These are phyloP conservation scores for Fusarium miscanthi DNA, from an alignment of 2,329 filamentous ascomycete genomes.

Conservation along the genomic window DNA sequence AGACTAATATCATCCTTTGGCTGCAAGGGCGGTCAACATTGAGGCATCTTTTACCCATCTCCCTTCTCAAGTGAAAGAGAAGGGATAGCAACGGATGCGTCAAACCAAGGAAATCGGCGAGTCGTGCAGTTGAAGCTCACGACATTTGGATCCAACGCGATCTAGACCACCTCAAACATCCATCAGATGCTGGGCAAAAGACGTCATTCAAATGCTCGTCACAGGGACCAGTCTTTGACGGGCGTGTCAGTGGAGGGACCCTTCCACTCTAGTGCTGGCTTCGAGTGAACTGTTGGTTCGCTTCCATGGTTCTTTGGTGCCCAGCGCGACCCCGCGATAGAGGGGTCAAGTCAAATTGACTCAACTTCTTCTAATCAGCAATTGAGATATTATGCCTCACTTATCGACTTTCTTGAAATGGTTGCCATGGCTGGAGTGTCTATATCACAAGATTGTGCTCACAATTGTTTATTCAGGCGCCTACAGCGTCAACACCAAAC, in stretches of 20 bases:
- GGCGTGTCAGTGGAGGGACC: slow-evolving; percentile 23
- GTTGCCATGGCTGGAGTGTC: slow-evolving; percentile 10
- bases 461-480: background rate
- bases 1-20: background rate
- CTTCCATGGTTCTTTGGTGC: slow-evolving; percentile 7
- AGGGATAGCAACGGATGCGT: background rate
- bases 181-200: slow-evolving; percentile 4
- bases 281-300: slow-evolving; percentile 16
- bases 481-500: slow-evolving; percentile 10
- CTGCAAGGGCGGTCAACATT: slow-evolving; percentile 16
- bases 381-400: slow-evolving; percentile 31
- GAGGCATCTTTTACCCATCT: background rate
- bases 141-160: slow-evolving; percentile 13
- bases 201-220: slow-evolving; percentile 33
- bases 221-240: slow-evolving; percentile 10
- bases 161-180: slow-evolving; percentile 30
- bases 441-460: slow-evolving; percentile 2
- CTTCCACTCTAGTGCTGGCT: slow-evolving; percentile 7
- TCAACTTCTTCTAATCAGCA: slow-evolving; percentile 5
- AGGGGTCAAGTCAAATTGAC: slow-evolving; percentile 33
- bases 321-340: slow-evolving; percentile 29
- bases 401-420: background rate
- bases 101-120: slow-evolving; percentile 23
- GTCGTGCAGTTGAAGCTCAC: slow-evolving; percentile 10
- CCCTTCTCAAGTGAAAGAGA: background rate